phyloP scores from a whole-genome alignment of 768 basidiomycete genomes.

The Tremella mesenterica region DNA sequence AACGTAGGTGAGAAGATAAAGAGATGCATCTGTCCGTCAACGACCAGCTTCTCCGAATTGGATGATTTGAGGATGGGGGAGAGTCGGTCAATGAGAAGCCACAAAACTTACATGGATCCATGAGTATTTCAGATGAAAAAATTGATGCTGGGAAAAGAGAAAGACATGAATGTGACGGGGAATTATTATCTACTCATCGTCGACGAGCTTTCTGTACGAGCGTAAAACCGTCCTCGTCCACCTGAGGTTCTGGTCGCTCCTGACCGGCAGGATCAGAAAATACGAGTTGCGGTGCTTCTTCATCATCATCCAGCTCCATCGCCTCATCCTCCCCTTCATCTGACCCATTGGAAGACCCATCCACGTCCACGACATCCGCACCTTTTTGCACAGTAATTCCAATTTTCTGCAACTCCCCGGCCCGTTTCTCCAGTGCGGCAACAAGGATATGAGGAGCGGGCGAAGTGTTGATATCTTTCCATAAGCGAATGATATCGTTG shows the following conservation, averaged over 20 bases:
- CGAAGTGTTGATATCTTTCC: constrained; percentile 34
- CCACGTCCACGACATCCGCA: constrained; percentile 23
- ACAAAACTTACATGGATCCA: no score
- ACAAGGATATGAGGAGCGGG: constrained; percentile 54
- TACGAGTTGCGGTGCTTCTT: constrained; percentile 54
- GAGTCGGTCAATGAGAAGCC: no score
- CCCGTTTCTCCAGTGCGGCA: constrained; percentile 53
- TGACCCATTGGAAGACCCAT: no score
- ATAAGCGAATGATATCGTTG: constrained; percentile 49
- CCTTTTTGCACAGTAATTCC: constrained; percentile 23
- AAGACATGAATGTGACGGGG: no score
- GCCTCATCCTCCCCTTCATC: constrained; percentile 27
- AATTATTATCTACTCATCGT: no score
- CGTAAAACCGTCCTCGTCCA: constrained; percentile 91
- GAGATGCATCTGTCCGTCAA: no score
- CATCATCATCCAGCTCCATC: constrained; percentile 44
- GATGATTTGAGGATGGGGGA: no score
- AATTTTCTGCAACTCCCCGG: constrained; percentile 12
- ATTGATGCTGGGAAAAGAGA: no score
- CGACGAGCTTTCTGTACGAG: constrained; percentile 49
- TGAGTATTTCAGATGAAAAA: no score
- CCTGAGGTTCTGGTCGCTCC: constrained; percentile 56
- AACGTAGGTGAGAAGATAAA: no score
- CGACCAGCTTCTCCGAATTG: no score
- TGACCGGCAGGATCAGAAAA: constrained; percentile 15